Conservation (phyloP, 1,284 basidiomycete species). For the Trichosporon asahii region DNA sequence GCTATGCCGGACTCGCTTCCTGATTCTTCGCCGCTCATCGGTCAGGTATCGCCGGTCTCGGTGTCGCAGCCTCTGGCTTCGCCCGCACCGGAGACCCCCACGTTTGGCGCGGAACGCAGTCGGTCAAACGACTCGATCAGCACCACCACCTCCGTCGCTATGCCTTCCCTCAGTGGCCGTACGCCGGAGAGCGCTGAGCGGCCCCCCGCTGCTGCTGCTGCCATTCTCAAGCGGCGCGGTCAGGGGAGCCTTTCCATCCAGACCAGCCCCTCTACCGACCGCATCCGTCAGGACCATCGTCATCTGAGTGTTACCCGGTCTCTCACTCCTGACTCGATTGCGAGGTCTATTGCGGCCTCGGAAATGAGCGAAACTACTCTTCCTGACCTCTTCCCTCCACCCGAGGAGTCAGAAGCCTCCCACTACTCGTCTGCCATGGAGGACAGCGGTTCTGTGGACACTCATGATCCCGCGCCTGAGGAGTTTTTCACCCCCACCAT, state of each 20-base stretch:
- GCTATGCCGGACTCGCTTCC: background rate
- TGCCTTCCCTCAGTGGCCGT: background rate
- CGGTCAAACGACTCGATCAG: background rate
- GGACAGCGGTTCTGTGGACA: background rate
- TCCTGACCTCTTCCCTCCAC: conserved; percentile 16
- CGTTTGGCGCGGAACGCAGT: background rate
- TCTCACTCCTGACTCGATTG: background rate
- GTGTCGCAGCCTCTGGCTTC: background rate
- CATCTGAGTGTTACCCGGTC: conserved; percentile 6
- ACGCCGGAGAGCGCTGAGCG: background rate
- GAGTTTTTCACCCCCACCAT: background rate
- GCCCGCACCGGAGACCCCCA: background rate
- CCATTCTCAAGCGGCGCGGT: background rate
- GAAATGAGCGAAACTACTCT: conserved; percentile 23
- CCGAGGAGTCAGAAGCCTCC: conserved; percentile 19
- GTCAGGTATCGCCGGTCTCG: background rate
- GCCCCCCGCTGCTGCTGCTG: background rate
- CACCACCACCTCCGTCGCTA: background rate
- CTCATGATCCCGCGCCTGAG: background rate
- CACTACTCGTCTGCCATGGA: conserved; percentile 21
- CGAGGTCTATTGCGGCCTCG: background rate
- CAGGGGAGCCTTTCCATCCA: background rate
- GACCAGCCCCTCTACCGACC: background rate
- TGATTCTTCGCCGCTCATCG: conserved; percentile 3
- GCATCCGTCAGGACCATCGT: background rate